Evolutionary conservation across 768 basidiomycete genomes (phyloP).

Genomic region (Agrocybe pediades): DNA sequence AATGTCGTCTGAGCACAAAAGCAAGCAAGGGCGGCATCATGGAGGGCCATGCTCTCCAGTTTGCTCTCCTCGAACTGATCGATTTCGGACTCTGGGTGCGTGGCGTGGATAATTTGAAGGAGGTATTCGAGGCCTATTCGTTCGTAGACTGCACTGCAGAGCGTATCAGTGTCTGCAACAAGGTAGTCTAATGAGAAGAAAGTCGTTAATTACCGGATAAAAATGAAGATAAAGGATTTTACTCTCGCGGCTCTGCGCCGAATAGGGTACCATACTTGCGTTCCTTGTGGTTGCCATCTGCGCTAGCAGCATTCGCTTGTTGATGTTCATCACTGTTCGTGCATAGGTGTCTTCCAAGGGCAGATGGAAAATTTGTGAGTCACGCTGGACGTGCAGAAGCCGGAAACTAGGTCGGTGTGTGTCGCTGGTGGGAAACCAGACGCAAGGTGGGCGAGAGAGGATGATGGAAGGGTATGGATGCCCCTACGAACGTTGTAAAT

Average conservation of each 20-base stretch:
- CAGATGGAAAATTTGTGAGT: too few relatives aligned
- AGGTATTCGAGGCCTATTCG: conserved; percentile 65
- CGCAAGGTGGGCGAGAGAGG: too few relatives aligned
- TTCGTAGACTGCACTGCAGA: conserved; percentile 71
- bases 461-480: too few relatives aligned
- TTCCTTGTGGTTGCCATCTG: conserved; percentile 1
- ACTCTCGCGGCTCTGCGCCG: conserved; percentile 1
- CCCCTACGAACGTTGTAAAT: too few relatives aligned
- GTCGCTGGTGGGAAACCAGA: too few relatives aligned
- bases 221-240: conserved; percentile 40
- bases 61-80: conserved; percentile 73
- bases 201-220: conserved; percentile 7
- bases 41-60: conserved; percentile 55
- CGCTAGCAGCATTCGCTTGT: conserved; percentile 56
- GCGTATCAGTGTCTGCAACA: conserved; percentile 67
- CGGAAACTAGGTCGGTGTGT: too few relatives aligned
- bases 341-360: too few relatives aligned
- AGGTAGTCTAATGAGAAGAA: conserved; percentile 50
- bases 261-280: background rate
- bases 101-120: conserved; percentile 54
- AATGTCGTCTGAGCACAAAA: conserved; percentile 69
- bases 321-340: too few relatives aligned
- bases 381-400: too few relatives aligned
- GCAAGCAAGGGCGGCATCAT: conserved; percentile 79
- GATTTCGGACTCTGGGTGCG: conserved; percentile 37